phyloP scores from a whole-genome alignment of 306 rosid genomes.

The Betula pendula region DNA sequence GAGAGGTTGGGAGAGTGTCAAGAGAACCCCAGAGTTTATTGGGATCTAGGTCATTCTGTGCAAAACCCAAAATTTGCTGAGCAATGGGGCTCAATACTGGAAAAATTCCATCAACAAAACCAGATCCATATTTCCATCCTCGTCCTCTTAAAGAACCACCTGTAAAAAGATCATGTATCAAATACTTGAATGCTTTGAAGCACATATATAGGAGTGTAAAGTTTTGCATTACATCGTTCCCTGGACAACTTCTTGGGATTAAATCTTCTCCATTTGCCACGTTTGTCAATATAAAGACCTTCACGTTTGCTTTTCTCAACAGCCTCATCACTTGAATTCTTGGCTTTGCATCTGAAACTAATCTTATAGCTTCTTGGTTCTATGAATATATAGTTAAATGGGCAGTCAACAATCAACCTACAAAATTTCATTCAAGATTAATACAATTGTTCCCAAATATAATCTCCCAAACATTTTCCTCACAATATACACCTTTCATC shows the following conservation, averaged over 20 bases:
- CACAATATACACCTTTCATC: neutral
- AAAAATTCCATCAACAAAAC: constrained; percentile 91
- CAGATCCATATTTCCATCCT: constrained; percentile 96
- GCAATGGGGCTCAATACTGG: constrained; percentile 81
- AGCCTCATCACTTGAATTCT: constrained; percentile 47
- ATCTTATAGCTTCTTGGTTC: constrained; percentile 26
- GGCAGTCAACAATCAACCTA: constrained; percentile 37
- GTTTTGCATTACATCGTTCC: constrained; percentile 55
- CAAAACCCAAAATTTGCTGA: constrained; percentile 57
- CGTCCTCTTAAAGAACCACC: constrained; percentile 95
- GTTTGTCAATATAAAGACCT: constrained; percentile 64
- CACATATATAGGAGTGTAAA: constrained; percentile 17
- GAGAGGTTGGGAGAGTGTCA: constrained; percentile 69
- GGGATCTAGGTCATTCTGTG: constrained; percentile 53
- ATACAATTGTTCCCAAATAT: neutral
- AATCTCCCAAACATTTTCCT: neutral
- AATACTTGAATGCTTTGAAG: constrained; percentile 14
- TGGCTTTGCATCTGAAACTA: constrained; percentile 40
- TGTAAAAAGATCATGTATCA: constrained; percentile 28
- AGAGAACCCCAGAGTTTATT: constrained; percentile 59
- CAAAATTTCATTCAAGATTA: constrained; percentile 16
- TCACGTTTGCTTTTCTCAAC: constrained; percentile 68
- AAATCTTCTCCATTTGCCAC: constrained; percentile 77
- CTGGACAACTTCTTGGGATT: constrained; percentile 78
- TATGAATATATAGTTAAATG: constrained; percentile 23